Percentiles rank a stretch among this genome's conserved stretches.
phyloP scores from a whole-genome alignment of 306 rosid genomes.

The Malus sylvestris region DNA sequence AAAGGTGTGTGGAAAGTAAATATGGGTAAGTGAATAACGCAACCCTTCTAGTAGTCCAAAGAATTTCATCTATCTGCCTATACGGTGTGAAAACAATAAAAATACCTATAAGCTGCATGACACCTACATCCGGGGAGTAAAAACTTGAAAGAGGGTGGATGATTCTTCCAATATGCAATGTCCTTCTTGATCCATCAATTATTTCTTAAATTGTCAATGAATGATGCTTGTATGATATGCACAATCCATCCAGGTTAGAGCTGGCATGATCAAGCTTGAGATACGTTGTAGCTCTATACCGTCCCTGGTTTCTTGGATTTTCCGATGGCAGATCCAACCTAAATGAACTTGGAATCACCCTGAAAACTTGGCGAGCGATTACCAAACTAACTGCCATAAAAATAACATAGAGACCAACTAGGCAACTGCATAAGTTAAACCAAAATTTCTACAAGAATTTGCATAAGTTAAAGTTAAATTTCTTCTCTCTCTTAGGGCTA shows the following conservation, averaged over 20 bases:
- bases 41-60: neutral
- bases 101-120: neutral
- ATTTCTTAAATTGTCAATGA: neutral
- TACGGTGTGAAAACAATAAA: neutral
- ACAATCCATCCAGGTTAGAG: constrained; percentile 1
- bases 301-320: neutral
- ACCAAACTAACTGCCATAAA: constrained; percentile 67
- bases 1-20: no score
- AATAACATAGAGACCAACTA: constrained; percentile 67
- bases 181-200: neutral
- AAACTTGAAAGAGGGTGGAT: neutral
- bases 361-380: constrained; percentile 68
- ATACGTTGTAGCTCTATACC: neutral
- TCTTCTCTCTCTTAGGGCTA: no score
- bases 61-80: neutral
- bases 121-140: neutral
- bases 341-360: constrained; percentile 27
- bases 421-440: neutral
- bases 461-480: no score
- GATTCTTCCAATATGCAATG: neutral
- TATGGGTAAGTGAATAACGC: no score
- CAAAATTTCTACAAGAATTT: no score
- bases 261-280: constrained; percentile 4
- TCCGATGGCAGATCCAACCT: neutral
- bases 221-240: neutral